Conservation (phyloP, 2,329 filamentous ascomycete genomes). For the Lasiodiplodia gonubiensis region DNA sequence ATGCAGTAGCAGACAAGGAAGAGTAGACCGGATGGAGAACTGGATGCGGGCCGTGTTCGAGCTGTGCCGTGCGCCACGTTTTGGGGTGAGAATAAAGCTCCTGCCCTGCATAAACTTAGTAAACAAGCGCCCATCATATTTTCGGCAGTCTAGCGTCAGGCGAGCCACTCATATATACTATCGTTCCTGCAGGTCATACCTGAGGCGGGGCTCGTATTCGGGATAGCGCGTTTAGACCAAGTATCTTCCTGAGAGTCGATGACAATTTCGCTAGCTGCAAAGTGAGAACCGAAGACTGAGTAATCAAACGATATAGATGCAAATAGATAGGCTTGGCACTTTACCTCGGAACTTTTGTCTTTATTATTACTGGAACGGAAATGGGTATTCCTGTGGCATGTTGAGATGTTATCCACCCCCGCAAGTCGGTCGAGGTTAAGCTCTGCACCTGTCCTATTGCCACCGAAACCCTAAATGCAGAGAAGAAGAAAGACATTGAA, state of each 20-base stretch:
- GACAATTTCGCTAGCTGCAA: background rate
- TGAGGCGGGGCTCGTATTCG: background rate
- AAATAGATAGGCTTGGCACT: background rate
- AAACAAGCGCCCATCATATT: background rate
- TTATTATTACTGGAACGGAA: background rate
- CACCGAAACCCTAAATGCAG: constrained; percentile 16
- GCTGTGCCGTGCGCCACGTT: background rate
- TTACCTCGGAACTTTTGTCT: background rate
- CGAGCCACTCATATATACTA: background rate
- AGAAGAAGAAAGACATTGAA: background rate
- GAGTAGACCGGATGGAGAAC: too few relatives aligned
- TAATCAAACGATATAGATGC: background rate
- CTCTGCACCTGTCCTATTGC: background rate
- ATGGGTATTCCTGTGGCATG: background rate
- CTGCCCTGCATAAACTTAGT: background rate
- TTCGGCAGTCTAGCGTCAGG: background rate
- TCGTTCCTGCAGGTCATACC: background rate
- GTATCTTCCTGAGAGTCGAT: background rate
- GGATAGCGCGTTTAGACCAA: background rate
- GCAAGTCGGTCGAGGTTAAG: background rate
- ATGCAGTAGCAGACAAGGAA: background rate
- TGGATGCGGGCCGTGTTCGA: background rate
- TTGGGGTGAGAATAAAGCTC: background rate
- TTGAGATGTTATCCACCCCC: background rate
- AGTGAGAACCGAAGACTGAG: background rate